Conservation (phyloP, 805 yeast species). For the Candida methanosorbosa region DNA sequence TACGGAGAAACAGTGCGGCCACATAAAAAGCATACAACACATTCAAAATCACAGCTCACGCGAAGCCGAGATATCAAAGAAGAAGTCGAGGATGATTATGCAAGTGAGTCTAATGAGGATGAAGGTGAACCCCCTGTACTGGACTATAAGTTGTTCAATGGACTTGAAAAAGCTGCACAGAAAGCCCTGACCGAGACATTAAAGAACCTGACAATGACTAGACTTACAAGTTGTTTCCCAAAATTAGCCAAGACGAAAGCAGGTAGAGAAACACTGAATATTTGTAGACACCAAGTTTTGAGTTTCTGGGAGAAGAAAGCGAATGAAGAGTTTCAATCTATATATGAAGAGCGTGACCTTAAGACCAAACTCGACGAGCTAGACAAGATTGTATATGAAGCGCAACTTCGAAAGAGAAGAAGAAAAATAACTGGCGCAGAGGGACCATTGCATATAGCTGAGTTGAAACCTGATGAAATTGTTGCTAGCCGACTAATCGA, state of each 20-base stretch:
- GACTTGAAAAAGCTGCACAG: conserved; percentile 24
- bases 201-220: conserved; percentile 34
- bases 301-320: conserved; percentile 35
- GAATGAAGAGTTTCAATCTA: conserved; percentile 35
- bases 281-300: conserved; percentile 35
- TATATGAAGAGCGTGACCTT: conserved; percentile 36
- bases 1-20: too few species aligned
- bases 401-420: conserved; percentile 25
- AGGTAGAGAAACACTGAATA: conserved; percentile 32
- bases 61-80: too few species aligned
- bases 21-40: too few species aligned
- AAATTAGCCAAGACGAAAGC: conserved; percentile 25
- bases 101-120: too few species aligned
- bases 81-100: not conserved
- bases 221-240: conserved; percentile 38
- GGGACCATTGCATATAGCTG: conserved; percentile 7
- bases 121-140: not conserved
- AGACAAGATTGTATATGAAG: conserved; percentile 37
- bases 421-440: conserved; percentile 3
- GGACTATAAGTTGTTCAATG: conserved; percentile 23
- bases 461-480: conserved; percentile 15
- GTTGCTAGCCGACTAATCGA: conserved; percentile 9
- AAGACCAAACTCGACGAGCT: conserved; percentile 34
- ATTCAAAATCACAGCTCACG: too few species aligned
- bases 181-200: conserved; percentile 33